These are phyloP conservation scores for Cercospora sp. DNA, from an alignment of 2,329 filamentous ascomycete genomes.

Conservation along the genomic window DNA sequence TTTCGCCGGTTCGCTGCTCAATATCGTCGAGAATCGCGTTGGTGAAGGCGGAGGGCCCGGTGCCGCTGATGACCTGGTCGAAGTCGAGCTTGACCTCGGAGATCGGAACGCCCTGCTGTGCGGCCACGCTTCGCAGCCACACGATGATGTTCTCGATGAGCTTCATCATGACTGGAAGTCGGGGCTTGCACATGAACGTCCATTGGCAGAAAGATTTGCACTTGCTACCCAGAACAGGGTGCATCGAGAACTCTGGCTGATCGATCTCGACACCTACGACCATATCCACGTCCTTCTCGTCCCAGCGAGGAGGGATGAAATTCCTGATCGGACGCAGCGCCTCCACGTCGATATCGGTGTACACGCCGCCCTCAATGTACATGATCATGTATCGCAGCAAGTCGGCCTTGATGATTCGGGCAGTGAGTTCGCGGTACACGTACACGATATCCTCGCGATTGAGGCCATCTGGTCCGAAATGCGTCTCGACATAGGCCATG, in stretches of 20 bases:
- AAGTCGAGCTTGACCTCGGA: slow-evolving; percentile 66
- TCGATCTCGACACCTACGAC: slow-evolving; percentile 72
- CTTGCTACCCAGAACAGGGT: slow-evolving; percentile 67
- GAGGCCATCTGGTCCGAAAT: slow-evolving; percentile 65
- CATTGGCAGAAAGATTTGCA: slow-evolving; percentile 72
- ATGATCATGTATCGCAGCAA: slow-evolving; percentile 66
- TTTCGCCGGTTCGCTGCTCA: slow-evolving; percentile 49
- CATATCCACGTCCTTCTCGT: slow-evolving; percentile 66
- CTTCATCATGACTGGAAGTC: slow-evolving; percentile 65
- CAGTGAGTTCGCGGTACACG: slow-evolving; percentile 60
- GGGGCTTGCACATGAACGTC: slow-evolving; percentile 71
- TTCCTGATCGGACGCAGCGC: slow-evolving; percentile 54
- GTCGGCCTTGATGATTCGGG: slow-evolving; percentile 67
- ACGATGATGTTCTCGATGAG: slow-evolving; percentile 68
- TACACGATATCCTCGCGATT: slow-evolving; percentile 67
- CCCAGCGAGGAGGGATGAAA: slow-evolving; percentile 65
- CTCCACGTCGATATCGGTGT: slow-evolving; percentile 62
- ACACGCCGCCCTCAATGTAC: slow-evolving; percentile 65
- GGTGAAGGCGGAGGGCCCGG: slow-evolving; percentile 70
- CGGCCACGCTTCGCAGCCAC: slow-evolving; percentile 63
- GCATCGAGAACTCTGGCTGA: slow-evolving; percentile 63
- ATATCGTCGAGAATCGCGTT: slow-evolving; percentile 65
- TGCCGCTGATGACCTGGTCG: slow-evolving; percentile 71
- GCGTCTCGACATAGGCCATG: slow-evolving; percentile 65
- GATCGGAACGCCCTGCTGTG: slow-evolving; percentile 59